Percentiles rank a stretch among this genome's conserved stretches.
phyloP scores from a whole-genome alignment of 2,329 filamentous ascomycete genomes.

The Helotiales sp. region DNA sequence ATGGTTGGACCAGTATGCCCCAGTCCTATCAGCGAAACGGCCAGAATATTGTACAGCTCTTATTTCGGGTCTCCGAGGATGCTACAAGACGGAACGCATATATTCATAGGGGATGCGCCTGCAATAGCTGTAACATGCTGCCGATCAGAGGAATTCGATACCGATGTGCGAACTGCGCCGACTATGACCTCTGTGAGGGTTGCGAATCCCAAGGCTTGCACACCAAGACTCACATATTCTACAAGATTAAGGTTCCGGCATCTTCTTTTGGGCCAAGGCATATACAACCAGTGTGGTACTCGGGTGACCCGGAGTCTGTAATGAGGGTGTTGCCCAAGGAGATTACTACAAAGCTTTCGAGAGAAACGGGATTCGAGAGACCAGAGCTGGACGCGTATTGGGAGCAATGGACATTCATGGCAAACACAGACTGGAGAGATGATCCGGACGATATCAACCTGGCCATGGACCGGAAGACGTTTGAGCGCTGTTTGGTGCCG shows the following conservation, averaged over 20 bases:
- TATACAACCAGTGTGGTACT: constrained; percentile 84
- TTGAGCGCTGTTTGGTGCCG: constrained; percentile 87
- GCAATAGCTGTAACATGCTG: constrained; percentile 84
- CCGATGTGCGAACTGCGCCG: constrained; percentile 92
- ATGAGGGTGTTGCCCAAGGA: constrained; percentile 68
- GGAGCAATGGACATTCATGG: constrained; percentile 96
- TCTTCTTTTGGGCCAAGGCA: constrained; percentile 82
- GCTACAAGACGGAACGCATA: constrained; percentile 87
- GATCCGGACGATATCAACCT: constrained; percentile 79
- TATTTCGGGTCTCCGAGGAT: constrained; percentile 93
- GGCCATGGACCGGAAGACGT: constrained; percentile 91
- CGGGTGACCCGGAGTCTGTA: constrained; percentile 79
- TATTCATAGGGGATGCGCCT: constrained; percentile 89
- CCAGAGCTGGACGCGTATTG: constrained; percentile 91
- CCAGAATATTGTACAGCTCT: constrained; percentile 80
- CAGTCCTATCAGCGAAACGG: constrained; percentile 56
- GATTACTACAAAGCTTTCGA: constrained; percentile 70
- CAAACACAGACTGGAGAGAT: constrained; percentile 80
- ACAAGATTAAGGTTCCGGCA: constrained; percentile 90
- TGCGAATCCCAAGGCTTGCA: constrained; percentile 77
- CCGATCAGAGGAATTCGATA: constrained; percentile 93
- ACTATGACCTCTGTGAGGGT: constrained; percentile 93
- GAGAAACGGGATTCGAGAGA: constrained; percentile 79
- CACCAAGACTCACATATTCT: constrained; percentile 95
- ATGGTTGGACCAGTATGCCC: constrained; percentile 32